Conservation (phyloP, 495 filamentous ascomycete genomes). For the Trypethelium eluteriae region DNA sequence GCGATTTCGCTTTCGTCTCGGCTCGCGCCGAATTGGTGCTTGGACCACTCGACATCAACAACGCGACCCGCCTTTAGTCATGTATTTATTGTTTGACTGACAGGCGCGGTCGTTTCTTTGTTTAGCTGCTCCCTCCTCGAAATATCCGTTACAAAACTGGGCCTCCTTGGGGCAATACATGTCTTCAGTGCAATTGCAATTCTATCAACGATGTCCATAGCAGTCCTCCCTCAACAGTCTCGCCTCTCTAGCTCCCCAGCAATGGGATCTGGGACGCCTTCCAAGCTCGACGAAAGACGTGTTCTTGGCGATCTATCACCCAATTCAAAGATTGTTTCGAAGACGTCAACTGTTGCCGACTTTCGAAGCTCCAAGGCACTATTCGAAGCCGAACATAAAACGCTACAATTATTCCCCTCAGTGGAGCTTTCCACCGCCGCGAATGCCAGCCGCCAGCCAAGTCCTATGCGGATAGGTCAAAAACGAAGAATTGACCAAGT, state of each 20-base stretch:
- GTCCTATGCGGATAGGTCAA: constrained; percentile 14
- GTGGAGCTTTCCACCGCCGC: constrained; percentile 10
- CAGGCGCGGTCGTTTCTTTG: background rate
- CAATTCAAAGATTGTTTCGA: constrained; percentile 15
- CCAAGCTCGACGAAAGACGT: constrained; percentile 13
- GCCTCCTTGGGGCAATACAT: background rate
- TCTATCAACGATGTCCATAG: background rate
- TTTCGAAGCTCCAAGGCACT: constrained; percentile 1
- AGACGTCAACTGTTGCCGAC: background rate
- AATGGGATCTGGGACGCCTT: background rate
- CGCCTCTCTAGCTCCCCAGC: background rate
- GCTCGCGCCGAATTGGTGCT: too few species aligned
- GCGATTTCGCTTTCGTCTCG: too few species aligned
- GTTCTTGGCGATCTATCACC: constrained; percentile 20
- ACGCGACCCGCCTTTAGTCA: background rate
- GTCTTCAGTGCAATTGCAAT: background rate
- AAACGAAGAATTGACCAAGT: constrained; percentile 17
- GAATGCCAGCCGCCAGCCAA: background rate
- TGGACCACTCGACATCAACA: background rate
- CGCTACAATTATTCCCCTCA: constrained; percentile 21
- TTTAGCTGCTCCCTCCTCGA: background rate
- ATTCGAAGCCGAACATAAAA: constrained; percentile 7
- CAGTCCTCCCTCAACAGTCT: background rate
- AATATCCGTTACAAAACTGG: background rate
- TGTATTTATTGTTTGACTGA: background rate